These are phyloP conservation scores for Phytophthora europaea DNA, from an alignment of 352 stramenopile species.

Conservation along the genomic window DNA sequence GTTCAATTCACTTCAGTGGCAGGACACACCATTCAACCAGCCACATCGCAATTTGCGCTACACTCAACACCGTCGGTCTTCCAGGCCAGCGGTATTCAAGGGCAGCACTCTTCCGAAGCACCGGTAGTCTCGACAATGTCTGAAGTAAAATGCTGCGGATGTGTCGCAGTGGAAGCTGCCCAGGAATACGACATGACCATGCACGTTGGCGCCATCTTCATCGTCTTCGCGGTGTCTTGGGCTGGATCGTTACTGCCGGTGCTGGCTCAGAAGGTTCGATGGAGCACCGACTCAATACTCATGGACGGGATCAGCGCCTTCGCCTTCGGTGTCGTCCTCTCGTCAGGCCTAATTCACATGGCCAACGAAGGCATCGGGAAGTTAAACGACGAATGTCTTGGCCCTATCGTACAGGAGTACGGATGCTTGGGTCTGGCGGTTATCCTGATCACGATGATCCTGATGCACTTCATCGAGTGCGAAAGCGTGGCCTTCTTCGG, in stretches of 20 bases:
- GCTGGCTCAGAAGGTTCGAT: constrained; percentile 36
- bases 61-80: not conserved
- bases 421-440: constrained; percentile 47
- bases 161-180: not conserved
- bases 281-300: constrained; percentile 30
- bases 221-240: constrained; percentile 51
- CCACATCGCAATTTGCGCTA: constrained; percentile 5
- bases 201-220: constrained; percentile 55
- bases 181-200: constrained; percentile 39
- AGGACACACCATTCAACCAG: not conserved
- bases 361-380: constrained; percentile 60
- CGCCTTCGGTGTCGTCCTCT: constrained; percentile 66
- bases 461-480: constrained; percentile 67
- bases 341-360: constrained; percentile 77
- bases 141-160: constrained; percentile 10
- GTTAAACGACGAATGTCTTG: constrained; percentile 59
- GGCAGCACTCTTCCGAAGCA: not conserved
- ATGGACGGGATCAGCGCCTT: constrained; percentile 61
- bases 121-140: not conserved
- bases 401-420: constrained; percentile 56
- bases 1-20: not conserved
- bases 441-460: constrained; percentile 52
- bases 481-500: constrained; percentile 54
- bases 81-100: not conserved
- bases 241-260: constrained; percentile 48